Conservation (phyloP, 2,329 filamentous ascomycete genomes). For the Aspergillus clavatus region DNA sequence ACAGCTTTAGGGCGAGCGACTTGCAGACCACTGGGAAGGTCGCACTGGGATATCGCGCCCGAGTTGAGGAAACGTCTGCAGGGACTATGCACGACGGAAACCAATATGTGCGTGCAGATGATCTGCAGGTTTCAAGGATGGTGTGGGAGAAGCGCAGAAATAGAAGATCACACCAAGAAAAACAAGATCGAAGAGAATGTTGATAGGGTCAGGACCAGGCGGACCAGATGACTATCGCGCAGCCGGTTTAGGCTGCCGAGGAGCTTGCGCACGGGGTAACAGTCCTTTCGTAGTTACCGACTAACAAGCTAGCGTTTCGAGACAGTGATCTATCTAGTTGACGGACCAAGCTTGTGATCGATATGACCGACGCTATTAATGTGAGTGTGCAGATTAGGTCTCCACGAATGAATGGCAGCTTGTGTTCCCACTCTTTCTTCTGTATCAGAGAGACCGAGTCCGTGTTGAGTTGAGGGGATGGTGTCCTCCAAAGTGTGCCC, state of each 20-base stretch:
- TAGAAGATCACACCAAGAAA: too few relatives aligned
- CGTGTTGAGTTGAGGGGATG: not conserved
- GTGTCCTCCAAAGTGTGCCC: not conserved
- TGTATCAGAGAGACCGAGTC: not conserved
- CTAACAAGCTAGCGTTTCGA: slow-evolving; percentile 8
- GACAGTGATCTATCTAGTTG: slow-evolving; percentile 6
- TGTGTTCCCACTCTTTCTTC: not conserved
- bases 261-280: slow-evolving; percentile 19
- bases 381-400: not conserved
- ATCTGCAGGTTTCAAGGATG: slow-evolving; percentile 36
- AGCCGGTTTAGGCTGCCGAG: slow-evolving; percentile 18
- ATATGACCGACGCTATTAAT: not conserved
- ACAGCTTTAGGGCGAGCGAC: slow-evolving; percentile 9
- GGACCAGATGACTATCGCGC: slow-evolving; percentile 34
- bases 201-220: slow-evolving; percentile 22
- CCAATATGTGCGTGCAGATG: slow-evolving; percentile 47
- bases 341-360: slow-evolving; percentile 21
- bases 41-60: slow-evolving; percentile 12
- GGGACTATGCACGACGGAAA: slow-evolving; percentile 41
- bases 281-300: slow-evolving; percentile 7
- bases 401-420: not conserved
- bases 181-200: slow-evolving; percentile 7
- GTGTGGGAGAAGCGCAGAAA: slow-evolving; percentile 12
- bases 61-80: slow-evolving; percentile 32
- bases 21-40: slow-evolving; percentile 12